phyloP scores from a whole-genome alignment of 768 basidiomycete genomes.

The Lactarius indigo region DNA sequence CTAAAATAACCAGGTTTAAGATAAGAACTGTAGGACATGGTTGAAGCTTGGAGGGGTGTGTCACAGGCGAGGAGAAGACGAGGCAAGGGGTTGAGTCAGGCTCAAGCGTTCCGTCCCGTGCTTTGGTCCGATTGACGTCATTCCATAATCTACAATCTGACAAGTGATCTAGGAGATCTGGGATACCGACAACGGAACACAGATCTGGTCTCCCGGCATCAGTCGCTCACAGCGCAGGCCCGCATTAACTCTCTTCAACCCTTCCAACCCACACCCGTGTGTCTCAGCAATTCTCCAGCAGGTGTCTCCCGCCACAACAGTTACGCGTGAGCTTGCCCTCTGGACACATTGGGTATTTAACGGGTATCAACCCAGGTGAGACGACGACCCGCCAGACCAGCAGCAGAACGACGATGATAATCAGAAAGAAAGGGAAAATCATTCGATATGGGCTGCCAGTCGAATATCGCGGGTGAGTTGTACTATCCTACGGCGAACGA shows the following conservation, averaged over 20 bases:
- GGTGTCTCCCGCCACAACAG: slow-evolving; percentile 25
- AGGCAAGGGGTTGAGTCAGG: background rate
- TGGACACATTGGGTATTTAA: slow-evolving; percentile 17
- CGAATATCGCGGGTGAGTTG: slow-evolving; percentile 6
- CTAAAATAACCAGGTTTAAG: slow-evolving; percentile 21
- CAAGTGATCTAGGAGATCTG: background rate
- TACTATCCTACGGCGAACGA: background rate
- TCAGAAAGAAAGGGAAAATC: slow-evolving; percentile 27
- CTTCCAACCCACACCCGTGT: slow-evolving; percentile 24
- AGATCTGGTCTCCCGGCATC: slow-evolving; percentile 24
- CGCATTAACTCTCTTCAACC: slow-evolving; percentile 15
- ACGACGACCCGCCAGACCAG: slow-evolving; percentile 25
- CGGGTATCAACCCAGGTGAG: slow-evolving; percentile 12
- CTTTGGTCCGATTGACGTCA: background rate
- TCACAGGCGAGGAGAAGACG: background rate
- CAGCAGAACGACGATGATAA: slow-evolving; percentile 25
- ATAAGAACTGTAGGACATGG: slow-evolving; percentile 10
- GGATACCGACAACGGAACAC: slow-evolving; percentile 15
- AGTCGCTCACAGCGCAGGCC: slow-evolving; percentile 20
- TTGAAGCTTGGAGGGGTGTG: background rate
- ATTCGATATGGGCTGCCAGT: slow-evolving; percentile 24
- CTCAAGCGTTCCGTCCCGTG: background rate
- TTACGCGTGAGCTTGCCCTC: slow-evolving; percentile 24
- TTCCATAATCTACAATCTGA: background rate
- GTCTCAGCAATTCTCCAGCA: slow-evolving; percentile 26